Conservation (phyloP, 306 rosid species). For the Rosa multiflora region DNA sequence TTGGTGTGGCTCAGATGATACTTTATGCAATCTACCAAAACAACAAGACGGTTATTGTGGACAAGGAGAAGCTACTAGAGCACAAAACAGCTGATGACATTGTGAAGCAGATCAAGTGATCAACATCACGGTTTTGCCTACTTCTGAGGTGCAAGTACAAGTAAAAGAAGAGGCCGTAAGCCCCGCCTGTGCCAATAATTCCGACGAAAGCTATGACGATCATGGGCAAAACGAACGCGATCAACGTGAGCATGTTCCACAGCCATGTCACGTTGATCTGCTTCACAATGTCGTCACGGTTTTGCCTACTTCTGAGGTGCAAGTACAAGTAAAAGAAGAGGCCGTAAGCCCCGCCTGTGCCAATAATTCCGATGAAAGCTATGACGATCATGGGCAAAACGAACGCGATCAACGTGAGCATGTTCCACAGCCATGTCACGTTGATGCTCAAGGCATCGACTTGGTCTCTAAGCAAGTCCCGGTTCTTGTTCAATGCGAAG, state of each 20-base stretch:
- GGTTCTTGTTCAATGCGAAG: slow-evolving; percentile 3
- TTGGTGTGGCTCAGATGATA: slow-evolving; percentile 78
- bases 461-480: background rate
- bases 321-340: slow-evolving; percentile 13
- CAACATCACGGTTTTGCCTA: slow-evolving; percentile 5
- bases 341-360: background rate
- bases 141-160: slow-evolving; percentile 24
- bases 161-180: background rate
- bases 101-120: slow-evolving; percentile 9
- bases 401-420: background rate
- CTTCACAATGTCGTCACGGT: too few species aligned
- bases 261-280: slow-evolving; percentile 3
- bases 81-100: slow-evolving; percentile 46
- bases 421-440: slow-evolving; percentile 13
- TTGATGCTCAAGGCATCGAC: background rate
- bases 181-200: background rate
- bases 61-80: slow-evolving; percentile 55
- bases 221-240: background rate
- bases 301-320: slow-evolving; percentile 17
- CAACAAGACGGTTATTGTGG: slow-evolving; percentile 18
- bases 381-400: background rate
- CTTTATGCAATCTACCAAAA: slow-evolving; percentile 60
- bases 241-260: background rate
- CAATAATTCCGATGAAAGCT: background rate
- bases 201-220: background rate